phyloP scores from a whole-genome alignment of 352 stramenopile species.

The Thalassiosira delicatula region DNA sequence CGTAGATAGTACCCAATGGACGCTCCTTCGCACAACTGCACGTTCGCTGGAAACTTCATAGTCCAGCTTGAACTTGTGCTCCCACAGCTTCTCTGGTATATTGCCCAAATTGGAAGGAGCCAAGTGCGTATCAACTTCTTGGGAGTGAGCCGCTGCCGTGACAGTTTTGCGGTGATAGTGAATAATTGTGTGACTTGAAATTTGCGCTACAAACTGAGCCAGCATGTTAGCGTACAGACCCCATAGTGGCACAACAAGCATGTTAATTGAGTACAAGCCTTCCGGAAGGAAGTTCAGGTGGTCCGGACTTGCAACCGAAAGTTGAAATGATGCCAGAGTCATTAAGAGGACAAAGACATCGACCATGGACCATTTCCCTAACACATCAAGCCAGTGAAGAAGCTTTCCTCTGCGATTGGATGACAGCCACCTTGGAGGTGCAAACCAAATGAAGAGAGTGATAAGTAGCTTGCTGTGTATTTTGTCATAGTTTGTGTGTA shows the following conservation, averaged over 20 bases:
- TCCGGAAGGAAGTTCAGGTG: conserved; percentile 72
- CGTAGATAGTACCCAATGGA: conserved; percentile 44
- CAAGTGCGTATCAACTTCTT: conserved; percentile 51
- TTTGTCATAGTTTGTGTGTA: neutral
- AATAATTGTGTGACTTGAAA: conserved; percentile 83
- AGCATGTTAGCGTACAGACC: conserved; percentile 84
- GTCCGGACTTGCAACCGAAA: conserved; percentile 70
- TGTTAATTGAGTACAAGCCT: conserved; percentile 75
- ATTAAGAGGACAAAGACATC: conserved; percentile 84
- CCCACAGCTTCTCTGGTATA: conserved; percentile 33
- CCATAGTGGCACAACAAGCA: conserved; percentile 81
- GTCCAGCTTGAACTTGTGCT: conserved; percentile 63
- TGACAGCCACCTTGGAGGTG: conserved; percentile 62
- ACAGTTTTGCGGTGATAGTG: conserved; percentile 78
- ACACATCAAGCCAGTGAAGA: conserved; percentile 76
- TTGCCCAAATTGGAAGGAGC: neutral
- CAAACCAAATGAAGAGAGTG: conserved; percentile 79
- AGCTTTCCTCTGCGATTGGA: conserved; percentile 70
- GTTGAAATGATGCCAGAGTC: conserved; percentile 68
- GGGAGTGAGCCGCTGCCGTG: conserved; percentile 5
- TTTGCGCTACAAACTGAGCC: conserved; percentile 79
- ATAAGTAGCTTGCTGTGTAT: conserved; percentile 67
- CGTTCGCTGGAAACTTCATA: conserved; percentile 58
- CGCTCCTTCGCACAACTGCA: conserved; percentile 40
- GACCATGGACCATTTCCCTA: conserved; percentile 84